Base-by-base conservation (phyloP, 2,329 filamentous ascomycete species). In the Diaporthe vexans region DNA sequence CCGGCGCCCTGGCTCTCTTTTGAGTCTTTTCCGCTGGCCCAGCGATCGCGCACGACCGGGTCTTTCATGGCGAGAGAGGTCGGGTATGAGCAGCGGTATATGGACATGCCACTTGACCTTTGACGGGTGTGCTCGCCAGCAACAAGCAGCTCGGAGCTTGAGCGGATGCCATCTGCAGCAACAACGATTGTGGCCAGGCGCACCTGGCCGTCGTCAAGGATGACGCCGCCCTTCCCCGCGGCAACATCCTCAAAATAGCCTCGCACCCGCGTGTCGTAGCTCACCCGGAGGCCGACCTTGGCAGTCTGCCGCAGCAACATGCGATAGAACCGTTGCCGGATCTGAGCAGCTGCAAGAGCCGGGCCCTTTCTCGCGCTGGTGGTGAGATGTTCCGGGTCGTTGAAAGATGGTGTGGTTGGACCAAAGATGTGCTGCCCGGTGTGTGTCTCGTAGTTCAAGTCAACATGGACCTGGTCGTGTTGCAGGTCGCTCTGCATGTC, bases 221-320 rank as follows among this genome's bases (percentile, higher is more conserved):
- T 21, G 19, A 74, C 65, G 43, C 72, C 67, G 11, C 35, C 72
- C 21, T 51, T 21, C 13, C 56, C 54, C 15, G 63, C 52, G 19
- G 21, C 26, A 13, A 52, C 65, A 40, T 74, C 67, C 17, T 80
- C 78, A 48, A 71, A 82, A 73, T 81, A 83, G 15, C 78, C 76
- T 35, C 77, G 78, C 6, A 82, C 81, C 4, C 74, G 65, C 71
- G 80, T 77, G 35, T 79, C 79, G 37, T 81, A 82, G 26, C 79
- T 77, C 52, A 83, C 78, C 19, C 77, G 69, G 17, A 83, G 73
- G 0, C 81, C 81, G 4, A 81, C 58, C 35, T 68, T 63, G 21
- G 76, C 70, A n/a, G 79, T 74, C 69, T 82, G 80, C 10, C 75
- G 74, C 24, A 81, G 69, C 19, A 79, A 67, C 74, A 77, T 65